Base-by-base conservation (phyloP, 768 basidiomycete genomes). In the Rhodocollybia butyracea region DNA sequence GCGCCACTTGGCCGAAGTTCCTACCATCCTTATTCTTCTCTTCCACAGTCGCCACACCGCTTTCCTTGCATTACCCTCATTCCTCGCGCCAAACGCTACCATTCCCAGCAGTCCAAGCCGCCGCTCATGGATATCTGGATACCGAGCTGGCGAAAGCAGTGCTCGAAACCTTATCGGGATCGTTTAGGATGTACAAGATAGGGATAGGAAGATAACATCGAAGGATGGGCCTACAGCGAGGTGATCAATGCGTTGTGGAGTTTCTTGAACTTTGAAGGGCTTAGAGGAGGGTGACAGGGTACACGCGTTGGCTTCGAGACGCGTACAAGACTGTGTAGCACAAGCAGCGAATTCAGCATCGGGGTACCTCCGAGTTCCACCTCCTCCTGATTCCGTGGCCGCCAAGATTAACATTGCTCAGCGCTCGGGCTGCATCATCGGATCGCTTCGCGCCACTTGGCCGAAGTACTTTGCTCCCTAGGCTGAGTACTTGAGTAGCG, bases 141-240 rank as follows among this genome's bases (percentile, higher is more conserved):
- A n/a, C n/a, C 80, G 83, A 26, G 68, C 78, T 2, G 84, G 84
- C 39, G 95, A 99, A 66, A 82, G 84, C 8, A 83, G 81, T 38
- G 89, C 94, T 2, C 78, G 85, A 3, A 95, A 96, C 68, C 76
- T 98, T 59, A 86, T 98, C 48, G 86, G 86, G 38, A 95, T 91
- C 0, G 76, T 95, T 19, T 96, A 86, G 86, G 90, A 86, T 64
- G 78, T 89, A 31, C 70, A 89, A 11, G 85, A 87, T 54, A 68
- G 76, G 15, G 73, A 84, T 58, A 5, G 39, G 17, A 5, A 19
- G 21, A 5, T 8, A 13, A 19, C 15, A 40, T 8, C 39, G 39
- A 17, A 40, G 15, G 21, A 19, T 13, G 93, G 96, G 50, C 77
- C 83, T 29, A 89, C 91, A 0, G 86, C 85, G 0, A 84, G 58